These are phyloP conservation scores for Leccinum discolor DNA, from an alignment of 1,284 basidiomycete species.

Conservation along the genomic window DNA sequence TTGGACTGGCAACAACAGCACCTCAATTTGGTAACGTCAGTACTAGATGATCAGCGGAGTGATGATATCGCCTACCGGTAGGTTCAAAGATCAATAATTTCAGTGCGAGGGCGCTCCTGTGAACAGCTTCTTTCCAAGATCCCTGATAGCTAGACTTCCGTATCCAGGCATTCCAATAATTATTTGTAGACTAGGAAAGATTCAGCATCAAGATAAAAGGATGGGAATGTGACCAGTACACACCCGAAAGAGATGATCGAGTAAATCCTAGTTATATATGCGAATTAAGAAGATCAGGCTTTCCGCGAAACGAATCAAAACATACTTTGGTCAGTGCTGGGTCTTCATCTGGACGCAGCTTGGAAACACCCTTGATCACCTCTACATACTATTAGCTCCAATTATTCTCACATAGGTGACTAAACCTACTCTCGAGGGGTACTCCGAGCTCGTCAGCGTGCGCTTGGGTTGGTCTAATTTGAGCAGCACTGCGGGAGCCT, in stretches of 20 bases:
- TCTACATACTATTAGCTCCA: constrained; percentile 30
- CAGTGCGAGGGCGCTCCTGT: constrained; percentile 84
- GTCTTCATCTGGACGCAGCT: constrained; percentile 54
- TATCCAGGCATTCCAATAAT: constrained; percentile 91
- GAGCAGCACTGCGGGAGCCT: constrained; percentile 4
- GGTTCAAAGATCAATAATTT: constrained; percentile 87
- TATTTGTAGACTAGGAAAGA: constrained; percentile 60
- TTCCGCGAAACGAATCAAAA: not conserved
- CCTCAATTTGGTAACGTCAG: constrained; percentile 40
- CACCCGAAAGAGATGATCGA: constrained; percentile 57
- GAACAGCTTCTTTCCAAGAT: constrained; percentile 92
- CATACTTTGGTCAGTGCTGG: constrained; percentile 64
- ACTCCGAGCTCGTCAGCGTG: constrained; percentile 49
- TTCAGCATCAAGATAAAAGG: not conserved
- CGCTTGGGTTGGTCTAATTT: constrained; percentile 32
- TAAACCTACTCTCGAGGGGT: constrained; percentile 42
- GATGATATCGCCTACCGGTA: constrained; percentile 51
- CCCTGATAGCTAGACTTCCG: constrained; percentile 81
- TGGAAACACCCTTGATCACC: constrained; percentile 48
- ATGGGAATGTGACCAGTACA: constrained; percentile 8
- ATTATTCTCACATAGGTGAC: not conserved
- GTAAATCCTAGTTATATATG: constrained; percentile 41
- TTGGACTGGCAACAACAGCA: constrained; percentile 90
- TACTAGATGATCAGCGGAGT: not conserved
- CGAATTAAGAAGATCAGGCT: not conserved